Evolutionary conservation across 345 rosid species (phyloP).

Genomic region (Stellera chamaejasme): DNA sequence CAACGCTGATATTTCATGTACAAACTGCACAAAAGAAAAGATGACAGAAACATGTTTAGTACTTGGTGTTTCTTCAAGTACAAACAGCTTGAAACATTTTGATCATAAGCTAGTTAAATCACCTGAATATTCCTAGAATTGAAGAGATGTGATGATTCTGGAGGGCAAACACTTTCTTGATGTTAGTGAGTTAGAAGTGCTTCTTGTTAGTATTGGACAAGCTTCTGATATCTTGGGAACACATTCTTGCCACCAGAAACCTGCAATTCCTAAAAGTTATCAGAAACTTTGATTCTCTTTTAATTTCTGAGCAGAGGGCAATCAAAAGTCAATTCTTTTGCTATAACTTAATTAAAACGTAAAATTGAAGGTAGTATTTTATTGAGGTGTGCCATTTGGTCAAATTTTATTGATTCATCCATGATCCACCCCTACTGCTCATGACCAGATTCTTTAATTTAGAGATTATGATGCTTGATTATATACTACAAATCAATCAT

Average conservation of each 20-base stretch:
- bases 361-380: background rate
- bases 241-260: constrained; percentile 81
- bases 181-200: constrained; percentile 12
- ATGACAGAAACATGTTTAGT: too few relatives aligned
- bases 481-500: background rate
- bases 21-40: too few relatives aligned
- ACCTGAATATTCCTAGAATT: constrained; percentile 32
- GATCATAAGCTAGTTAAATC: constrained; percentile 1
- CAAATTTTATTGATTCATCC: constrained; percentile 1
- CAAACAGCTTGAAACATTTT: too few relatives aligned
- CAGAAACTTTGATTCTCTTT: background rate
- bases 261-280: constrained; percentile 29
- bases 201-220: constrained; percentile 43
- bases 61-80: too few relatives aligned
- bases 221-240: constrained; percentile 69
- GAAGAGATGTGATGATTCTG: constrained; percentile 21
- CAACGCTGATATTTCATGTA: too few relatives aligned
- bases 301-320: background rate
- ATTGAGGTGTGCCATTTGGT: constrained; percentile 5
- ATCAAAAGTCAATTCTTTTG: background rate
- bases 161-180: constrained; percentile 4
- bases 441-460: constrained; percentile 5
- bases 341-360: background rate
- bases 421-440: constrained; percentile 19
- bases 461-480: constrained; percentile 2